Conservation (phyloP, 2,329 filamentous ascomycete species). For the Botrytis elliptica region DNA sequence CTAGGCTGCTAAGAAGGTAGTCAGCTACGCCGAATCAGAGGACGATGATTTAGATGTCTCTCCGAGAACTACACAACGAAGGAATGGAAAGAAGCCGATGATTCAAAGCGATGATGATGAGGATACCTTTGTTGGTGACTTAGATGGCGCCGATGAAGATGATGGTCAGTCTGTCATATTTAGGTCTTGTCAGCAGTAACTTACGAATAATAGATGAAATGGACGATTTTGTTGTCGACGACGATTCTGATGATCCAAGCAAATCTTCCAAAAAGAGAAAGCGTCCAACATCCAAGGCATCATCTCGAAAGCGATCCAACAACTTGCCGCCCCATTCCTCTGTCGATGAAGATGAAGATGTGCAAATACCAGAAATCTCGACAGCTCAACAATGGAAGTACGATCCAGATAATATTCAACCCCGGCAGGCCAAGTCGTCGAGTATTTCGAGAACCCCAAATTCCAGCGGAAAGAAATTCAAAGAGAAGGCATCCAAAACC, state of each 20-base stretch:
- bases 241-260: slow-evolving; percentile 72
- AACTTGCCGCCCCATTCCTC: slow-evolving; percentile 50
- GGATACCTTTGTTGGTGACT: slow-evolving; percentile 63
- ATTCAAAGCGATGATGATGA: slow-evolving; percentile 65
- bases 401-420: slow-evolving; percentile 58
- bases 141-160: slow-evolving; percentile 57
- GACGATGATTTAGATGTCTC: slow-evolving; percentile 73
- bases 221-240: slow-evolving; percentile 79
- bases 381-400: slow-evolving; percentile 82
- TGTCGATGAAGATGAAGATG: slow-evolving; percentile 47
- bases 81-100: slow-evolving; percentile 55
- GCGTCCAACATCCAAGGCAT: slow-evolving; percentile 52
- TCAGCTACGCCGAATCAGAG: slow-evolving; percentile 85
- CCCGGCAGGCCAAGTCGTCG: slow-evolving; percentile 48
- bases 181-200: not conserved
- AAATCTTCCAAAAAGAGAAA: slow-evolving; percentile 64
- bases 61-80: slow-evolving; percentile 41
- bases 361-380: slow-evolving; percentile 60
- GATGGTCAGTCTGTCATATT: slow-evolving; percentile 46
- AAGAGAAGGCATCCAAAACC: slow-evolving; percentile 70
- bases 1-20: slow-evolving; percentile 56
- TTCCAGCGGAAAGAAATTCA: slow-evolving; percentile 41
- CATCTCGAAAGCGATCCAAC: slow-evolving; percentile 62
- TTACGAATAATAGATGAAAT: slow-evolving; percentile 56
- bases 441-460: slow-evolving; percentile 41